Conservation (phyloP, 495 filamentous ascomycete genomes). For the Aspergillus egyptiacus region DNA sequence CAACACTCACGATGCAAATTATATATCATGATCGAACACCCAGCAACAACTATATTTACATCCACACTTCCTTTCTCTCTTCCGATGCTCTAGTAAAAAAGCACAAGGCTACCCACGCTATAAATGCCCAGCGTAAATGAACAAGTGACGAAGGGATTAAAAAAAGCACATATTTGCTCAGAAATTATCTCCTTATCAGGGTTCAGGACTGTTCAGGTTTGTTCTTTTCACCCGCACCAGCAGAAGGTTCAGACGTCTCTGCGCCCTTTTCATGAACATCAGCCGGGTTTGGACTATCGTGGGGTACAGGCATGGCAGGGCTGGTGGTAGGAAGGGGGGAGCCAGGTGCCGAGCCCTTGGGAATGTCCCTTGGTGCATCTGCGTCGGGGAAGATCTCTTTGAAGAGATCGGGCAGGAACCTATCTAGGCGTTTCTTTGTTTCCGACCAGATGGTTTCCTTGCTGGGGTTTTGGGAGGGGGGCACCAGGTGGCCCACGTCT, state of each 20-base stretch:
- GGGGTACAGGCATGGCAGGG: background rate
- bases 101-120: constrained; percentile 13
- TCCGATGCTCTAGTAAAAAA: constrained; percentile 5
- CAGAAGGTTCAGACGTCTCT: background rate
- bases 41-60: constrained; percentile 16
- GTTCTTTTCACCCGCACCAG: background rate
- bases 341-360: background rate
- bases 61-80: background rate
- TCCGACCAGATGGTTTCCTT: constrained; percentile 50
- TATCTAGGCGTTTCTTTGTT: constrained; percentile 83
- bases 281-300: background rate
- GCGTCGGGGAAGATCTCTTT: constrained; percentile 43
- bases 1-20: too few species aligned
- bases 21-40: background rate
- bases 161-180: background rate
- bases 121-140: constrained; percentile 16
- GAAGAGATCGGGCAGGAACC: constrained; percentile 78
- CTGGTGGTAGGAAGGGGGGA: background rate
- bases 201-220: background rate
- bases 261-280: constrained; percentile 8
- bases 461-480: constrained; percentile 45
- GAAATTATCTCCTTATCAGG: background rate
- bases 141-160: background rate
- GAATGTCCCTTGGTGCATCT: background rate
- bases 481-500: constrained; percentile 76